These are phyloP conservation scores for Escovopsis sp. DNA, from an alignment of 2,329 filamentous ascomycete species.

Conservation along the genomic window DNA sequence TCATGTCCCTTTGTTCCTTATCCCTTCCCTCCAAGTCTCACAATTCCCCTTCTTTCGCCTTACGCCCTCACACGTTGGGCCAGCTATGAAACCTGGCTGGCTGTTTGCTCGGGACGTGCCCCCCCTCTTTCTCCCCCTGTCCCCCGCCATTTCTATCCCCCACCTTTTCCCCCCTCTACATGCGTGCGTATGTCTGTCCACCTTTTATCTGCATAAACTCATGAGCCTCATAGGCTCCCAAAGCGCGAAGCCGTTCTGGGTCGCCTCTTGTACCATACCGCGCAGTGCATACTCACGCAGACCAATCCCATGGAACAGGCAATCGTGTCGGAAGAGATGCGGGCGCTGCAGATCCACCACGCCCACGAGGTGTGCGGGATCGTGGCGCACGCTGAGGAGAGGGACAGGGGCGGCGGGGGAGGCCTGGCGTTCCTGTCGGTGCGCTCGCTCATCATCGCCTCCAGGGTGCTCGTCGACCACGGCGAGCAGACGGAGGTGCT, in stretches of 20 bases:
- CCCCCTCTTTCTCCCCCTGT: no score
- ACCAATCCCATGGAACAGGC: slow-evolving; percentile 55
- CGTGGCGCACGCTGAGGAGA: slow-evolving; percentile 68
- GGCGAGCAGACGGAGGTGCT: slow-evolving; percentile 75
- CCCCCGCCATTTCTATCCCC: no score
- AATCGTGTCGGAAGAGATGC: slow-evolving; percentile 49
- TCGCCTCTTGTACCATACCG: slow-evolving; percentile 77
- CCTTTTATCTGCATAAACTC: background rate
- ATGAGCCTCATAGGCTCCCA: slow-evolving; percentile 43
- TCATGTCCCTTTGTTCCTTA: slow-evolving; percentile 3
- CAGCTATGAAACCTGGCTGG: no score
- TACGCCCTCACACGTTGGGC: no score
- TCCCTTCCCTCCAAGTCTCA: no score
- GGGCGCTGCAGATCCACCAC: slow-evolving; percentile 53
- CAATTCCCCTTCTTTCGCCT: no score
- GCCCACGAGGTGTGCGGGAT: slow-evolving; percentile 82
- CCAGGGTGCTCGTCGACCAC: slow-evolving; percentile 51
- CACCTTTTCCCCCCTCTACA: no score
- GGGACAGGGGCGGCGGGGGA: slow-evolving; percentile 10
- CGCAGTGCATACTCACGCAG: slow-evolving; percentile 65
- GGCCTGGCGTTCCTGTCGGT: slow-evolving; percentile 68
- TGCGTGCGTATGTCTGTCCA: no score
- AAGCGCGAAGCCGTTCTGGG: slow-evolving; percentile 71
- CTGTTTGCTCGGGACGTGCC: no score
- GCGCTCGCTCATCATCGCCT: slow-evolving; percentile 63